phyloP scores from a whole-genome alignment of 257 asterid species.

The Penstemon newberryi region DNA sequence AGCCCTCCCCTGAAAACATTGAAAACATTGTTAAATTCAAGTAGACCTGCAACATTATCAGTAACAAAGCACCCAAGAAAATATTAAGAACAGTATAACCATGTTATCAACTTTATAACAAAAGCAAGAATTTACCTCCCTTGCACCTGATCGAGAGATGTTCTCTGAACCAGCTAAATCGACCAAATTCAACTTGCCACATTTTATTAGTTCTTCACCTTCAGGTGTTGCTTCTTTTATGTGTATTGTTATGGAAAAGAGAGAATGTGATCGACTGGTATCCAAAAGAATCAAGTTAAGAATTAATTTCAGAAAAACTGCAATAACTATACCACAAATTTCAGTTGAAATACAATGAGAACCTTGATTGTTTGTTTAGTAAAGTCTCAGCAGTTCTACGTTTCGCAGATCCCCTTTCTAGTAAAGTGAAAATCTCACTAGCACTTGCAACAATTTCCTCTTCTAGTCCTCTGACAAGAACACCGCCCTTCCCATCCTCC shows the following conservation, averaged over 20 bases:
- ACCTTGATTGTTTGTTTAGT: slow-evolving; percentile 88
- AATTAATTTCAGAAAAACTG: background rate
- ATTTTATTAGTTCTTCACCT: slow-evolving; percentile 87
- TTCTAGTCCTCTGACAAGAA: slow-evolving; percentile 83
- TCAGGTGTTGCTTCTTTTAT: slow-evolving; percentile 91
- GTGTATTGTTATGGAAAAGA: slow-evolving; percentile 85
- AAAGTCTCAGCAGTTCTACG: slow-evolving; percentile 89
- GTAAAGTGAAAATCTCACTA: slow-evolving; percentile 67
- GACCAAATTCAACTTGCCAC: slow-evolving; percentile 88
- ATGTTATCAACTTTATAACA: slow-evolving; percentile 1
- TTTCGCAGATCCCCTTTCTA: slow-evolving; percentile 84
- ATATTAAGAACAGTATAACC: slow-evolving; percentile 2
- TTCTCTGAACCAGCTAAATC: slow-evolving; percentile 95
- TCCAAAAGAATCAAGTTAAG: slow-evolving; percentile 23
- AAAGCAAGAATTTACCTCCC: slow-evolving; percentile 57
- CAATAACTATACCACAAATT: background rate
- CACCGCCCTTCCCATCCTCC: slow-evolving; percentile 97
- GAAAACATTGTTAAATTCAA: background rate
- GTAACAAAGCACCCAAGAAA: background rate
- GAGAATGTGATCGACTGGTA: slow-evolving; percentile 92
- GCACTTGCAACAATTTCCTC: slow-evolving; percentile 85
- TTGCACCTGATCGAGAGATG: slow-evolving; percentile 90
- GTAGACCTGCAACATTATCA: background rate
- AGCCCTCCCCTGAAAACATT: slow-evolving; percentile 66
- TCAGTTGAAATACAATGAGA: slow-evolving; percentile 20